Evolutionary conservation across 441 rosid genomes (phyloP), one percentile per base, ranked within the genome.

Genomic region (Gossypium schwendimanii): DNA sequence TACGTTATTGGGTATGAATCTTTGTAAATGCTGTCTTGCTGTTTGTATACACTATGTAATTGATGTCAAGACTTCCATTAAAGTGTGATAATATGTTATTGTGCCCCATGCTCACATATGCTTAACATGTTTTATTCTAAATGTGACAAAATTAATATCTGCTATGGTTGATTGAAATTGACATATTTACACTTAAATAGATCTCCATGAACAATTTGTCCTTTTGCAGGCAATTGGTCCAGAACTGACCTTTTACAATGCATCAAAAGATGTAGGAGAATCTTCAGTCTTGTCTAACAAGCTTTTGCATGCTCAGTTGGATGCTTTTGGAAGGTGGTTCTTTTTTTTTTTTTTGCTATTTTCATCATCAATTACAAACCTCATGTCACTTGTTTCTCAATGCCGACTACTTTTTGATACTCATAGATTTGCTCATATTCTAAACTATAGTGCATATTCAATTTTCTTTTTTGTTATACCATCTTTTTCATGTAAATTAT

Each of bases 271-370:
- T 65, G 86, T 87, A 20, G 91, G 85, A 31, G 83, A 89, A 77
- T 85, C 93, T 6, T 80, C 94, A n/a, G 70, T 80, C 57, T 87
- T 93, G 71, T 87, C 96, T 36, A 96, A 89, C 85, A 95, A 88
- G 73, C 93, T 96, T 78, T 82, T 96, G 88, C 98, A 96, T 76
- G 94, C 93, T 55, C 97, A 89, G 72, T 79, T 96, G 79, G 98
- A 96, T 85, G 87, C 91, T 75, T 86, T 85, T 84, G 84, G 88
- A 82, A 91, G 97, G 98, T 93, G 58, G 70, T 68, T 80, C 53
- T 47, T 66, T 63, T 71, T 55, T 3, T 0, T 44, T 68, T 52
- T 41, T 8, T 41, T 9, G 12, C 3, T 39, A 39, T 41, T 2
- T 1, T 68, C 18, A 31, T 52, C 15, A 18, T 69, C 28, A 53